Evolutionary conservation across 768 basidiomycete genomes (phyloP).

Genomic region (Termitomyces sp.): DNA sequence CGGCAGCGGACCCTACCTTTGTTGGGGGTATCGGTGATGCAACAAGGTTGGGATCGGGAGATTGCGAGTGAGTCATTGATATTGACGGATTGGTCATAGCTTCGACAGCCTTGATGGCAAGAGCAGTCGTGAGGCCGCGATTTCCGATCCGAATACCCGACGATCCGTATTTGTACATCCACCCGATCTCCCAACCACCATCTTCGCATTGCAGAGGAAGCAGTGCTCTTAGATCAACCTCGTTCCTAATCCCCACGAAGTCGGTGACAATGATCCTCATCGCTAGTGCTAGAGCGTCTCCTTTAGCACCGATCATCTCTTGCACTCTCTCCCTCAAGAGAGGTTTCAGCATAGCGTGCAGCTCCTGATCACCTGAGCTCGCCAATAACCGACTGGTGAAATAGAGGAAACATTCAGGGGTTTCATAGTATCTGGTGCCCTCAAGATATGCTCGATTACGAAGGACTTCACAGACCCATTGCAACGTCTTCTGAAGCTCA

Average conservation of each 20-base stretch:
- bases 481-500: constrained; percentile 36
- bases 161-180: constrained; percentile 51
- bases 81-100: constrained; percentile 13
- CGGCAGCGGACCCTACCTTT: constrained; percentile 3
- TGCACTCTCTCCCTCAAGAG: constrained; percentile 38
- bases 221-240: constrained; percentile 38
- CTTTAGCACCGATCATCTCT: constrained; percentile 43
- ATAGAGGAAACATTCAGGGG: constrained; percentile 47
- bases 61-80: constrained; percentile 5
- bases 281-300: constrained; percentile 49
- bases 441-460: constrained; percentile 46
- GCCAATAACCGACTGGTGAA: constrained; percentile 41
- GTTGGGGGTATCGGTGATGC: constrained; percentile 2
- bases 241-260: constrained; percentile 32
- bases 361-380: constrained; percentile 23
- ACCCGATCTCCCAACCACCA: constrained; percentile 50
- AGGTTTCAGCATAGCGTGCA: constrained; percentile 30
- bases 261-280: constrained; percentile 47
- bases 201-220: constrained; percentile 45
- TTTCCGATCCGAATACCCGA: constrained; percentile 46
- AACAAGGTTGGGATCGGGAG: constrained; percentile 8
- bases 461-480: constrained; percentile 46
- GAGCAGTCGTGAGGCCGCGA: constrained; percentile 47
- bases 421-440: constrained; percentile 50
- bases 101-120: constrained; percentile 46